Evolutionary conservation across 129 eudicot species (phyloP), one percentile per base, ranked within the genome.

Genomic region (Chrysanthemum makinoi): DNA sequence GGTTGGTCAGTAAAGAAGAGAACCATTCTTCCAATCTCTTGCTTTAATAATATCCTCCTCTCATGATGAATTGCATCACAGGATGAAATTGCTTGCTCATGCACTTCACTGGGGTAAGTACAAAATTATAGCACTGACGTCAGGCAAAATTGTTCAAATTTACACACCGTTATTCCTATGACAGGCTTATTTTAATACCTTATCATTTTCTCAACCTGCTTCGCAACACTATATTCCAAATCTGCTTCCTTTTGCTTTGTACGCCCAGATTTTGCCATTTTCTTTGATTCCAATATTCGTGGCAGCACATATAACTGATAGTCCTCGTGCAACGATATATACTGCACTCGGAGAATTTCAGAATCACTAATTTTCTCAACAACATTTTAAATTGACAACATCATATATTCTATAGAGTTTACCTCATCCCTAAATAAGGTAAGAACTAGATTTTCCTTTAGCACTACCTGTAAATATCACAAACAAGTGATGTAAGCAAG

Each of bases 171-270:
- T 43, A 66, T 69, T 28, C 62, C 11, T 17, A 50, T 48, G 69
- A 35, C 20, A 30, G 57, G 50, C 74, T 76, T 28, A 57, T 62
- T 67, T 69, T 59, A 66, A 68, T 90, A 95, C 99, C 99, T 95
- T 70, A 95, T 84, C 97, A 95, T 88, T 86, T 88, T 95, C 86
- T 90, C 99, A 49, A 95, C 99, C 86, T 95, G 99, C 87, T 90
- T 95, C 57, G 99, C 99, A 59, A 95, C 96, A 80, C 97, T 95
- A 66, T 95, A 95, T 72, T 95, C 99, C 74, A 95, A 78, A 83
- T 95, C 97, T 77, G 97, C 99, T 86, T 95, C 99, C 73, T 95
- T 95, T 74, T 95, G 99, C 80, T 88, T 95, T 63, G 96, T 84
- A 57, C 96, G 94, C 49, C 99, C 99, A 63, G 97, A 89, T 84